Base-by-base conservation (phyloP, 495 filamentous ascomycete genomes). In the Elasticomyces elasticus region DNA sequence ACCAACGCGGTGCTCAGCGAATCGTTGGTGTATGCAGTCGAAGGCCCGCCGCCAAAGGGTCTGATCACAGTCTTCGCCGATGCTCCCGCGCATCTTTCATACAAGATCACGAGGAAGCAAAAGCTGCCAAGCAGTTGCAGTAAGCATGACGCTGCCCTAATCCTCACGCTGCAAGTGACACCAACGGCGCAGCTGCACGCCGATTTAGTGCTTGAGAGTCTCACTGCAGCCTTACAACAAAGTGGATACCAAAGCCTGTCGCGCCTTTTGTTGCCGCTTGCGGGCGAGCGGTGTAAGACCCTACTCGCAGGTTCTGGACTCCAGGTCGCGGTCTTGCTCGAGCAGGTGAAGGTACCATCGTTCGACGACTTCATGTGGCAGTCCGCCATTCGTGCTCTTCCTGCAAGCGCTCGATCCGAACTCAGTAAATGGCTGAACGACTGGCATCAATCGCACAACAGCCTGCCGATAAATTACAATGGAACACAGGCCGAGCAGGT, bases 21-120 rank as follows among this genome's bases (percentile, higher is more conserved):
- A 13, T 92, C 88, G 1, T 74, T 82, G 1, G 63, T 75, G 10
- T 95, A 86, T 61, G 73, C 79, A 12, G 83, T 88, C 5, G 69
- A 77, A 80, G 79, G 25, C 64, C 80, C 37, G 68, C 75, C 10
- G 70, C 79, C 15, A 69, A 68, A 33, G 69, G 26, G 41, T 15
- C 49, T 74, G 1, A 74, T 84, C 13, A 67, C 82, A 38, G 79
- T 95, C 7, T 94, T 89, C 64, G 78, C 84, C 1, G 84, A 82
- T 49, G 86, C 94, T 58, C 87, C 94, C 0, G 82, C 85, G 2
- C 84, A 82, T 23, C 69, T 95, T n/a, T 71, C 87, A 1, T 95
- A 92, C 69, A 87, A 86, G 65, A 87, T 95, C 51, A 66, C 57
- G 9, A 61, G 54, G 46, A 67, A 63, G 24, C 57, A 60, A 30